Conservation (phyloP, 2,329 filamentous ascomycete species). For the Sporothrix inflata region DNA sequence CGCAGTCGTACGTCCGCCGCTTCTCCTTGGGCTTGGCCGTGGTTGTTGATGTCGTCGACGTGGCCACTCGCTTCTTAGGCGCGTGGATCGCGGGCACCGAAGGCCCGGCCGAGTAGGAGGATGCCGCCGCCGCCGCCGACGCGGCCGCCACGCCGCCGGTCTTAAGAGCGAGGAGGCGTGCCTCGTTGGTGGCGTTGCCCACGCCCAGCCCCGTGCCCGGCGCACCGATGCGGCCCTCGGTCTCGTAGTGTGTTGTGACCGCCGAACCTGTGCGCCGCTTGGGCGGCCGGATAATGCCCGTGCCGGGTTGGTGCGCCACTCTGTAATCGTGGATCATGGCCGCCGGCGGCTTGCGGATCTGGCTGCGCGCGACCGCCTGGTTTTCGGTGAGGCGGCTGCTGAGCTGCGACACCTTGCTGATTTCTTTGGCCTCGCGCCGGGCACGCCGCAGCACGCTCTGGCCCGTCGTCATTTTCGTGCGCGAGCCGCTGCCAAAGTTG, state of each 20-base stretch:
- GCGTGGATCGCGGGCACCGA: neutral
- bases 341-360: conserved; percentile 54
- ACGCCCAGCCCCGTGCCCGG: conserved; percentile 24
- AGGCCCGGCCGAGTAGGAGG: neutral
- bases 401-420: conserved; percentile 53
- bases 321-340: conserved; percentile 59
- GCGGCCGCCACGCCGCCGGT: conserved; percentile 24
- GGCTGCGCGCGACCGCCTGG: conserved; percentile 41
- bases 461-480: conserved; percentile 56
- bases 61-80: conserved; percentile 36
- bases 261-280: conserved; percentile 25
- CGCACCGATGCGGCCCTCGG: conserved; percentile 38
- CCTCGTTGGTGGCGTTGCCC: conserved; percentile 39
- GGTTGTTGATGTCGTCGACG: conserved; percentile 34
- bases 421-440: conserved; percentile 59
- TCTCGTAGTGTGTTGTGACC: neutral
- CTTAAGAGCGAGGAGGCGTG: conserved; percentile 44
- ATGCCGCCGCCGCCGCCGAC: neutral
- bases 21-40: conserved; percentile 22
- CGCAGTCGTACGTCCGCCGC: conserved; percentile 20
- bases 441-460: conserved; percentile 61
- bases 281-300: conserved; percentile 33
- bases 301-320: conserved; percentile 42
- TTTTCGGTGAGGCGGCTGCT: conserved; percentile 46
- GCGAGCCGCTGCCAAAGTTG: conserved; percentile 51